These are phyloP conservation scores for Fraxinus velutina DNA, from an alignment of 305 asterid species.

Conservation along the genomic window DNA sequence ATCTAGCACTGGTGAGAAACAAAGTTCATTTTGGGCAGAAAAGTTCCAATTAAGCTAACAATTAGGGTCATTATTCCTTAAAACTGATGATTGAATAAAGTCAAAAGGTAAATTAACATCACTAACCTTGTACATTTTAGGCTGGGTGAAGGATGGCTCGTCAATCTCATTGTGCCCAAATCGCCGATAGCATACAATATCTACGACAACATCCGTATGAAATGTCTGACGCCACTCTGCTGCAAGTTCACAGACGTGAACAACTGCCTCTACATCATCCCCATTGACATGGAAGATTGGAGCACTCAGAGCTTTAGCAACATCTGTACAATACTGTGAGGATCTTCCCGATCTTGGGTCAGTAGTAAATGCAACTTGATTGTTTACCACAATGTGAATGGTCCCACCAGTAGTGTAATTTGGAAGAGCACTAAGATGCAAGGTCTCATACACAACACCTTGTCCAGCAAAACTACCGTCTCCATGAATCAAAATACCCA, in stretches of 20 bases:
- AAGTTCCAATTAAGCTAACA: not conserved
- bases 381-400: slow-evolving; percentile 94
- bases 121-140: slow-evolving; percentile 83
- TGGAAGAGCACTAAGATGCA: slow-evolving; percentile 98
- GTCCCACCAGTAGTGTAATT: slow-evolving; percentile 93
- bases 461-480: slow-evolving; percentile 99
- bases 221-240: slow-evolving; percentile 98
- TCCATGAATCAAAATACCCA: slow-evolving; percentile 90
- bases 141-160: slow-evolving; percentile 93
- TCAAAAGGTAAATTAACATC: not conserved
- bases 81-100: not conserved
- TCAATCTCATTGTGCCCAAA: slow-evolving; percentile 96
- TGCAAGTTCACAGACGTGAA: slow-evolving; percentile 92
- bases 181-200: slow-evolving; percentile 83
- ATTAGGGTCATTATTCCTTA: not conserved
- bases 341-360: slow-evolving; percentile 92
- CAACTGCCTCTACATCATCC: slow-evolving; percentile 94
- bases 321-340: slow-evolving; percentile 95
- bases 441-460: slow-evolving; percentile 94
- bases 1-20: not conserved
- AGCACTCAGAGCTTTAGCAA: slow-evolving; percentile 85
- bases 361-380: slow-evolving; percentile 95
- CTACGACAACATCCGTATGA: slow-evolving; percentile 90
- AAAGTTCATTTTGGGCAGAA: not conserved
- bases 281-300: slow-evolving; percentile 97